Base-by-base conservation (phyloP, 2,329 filamentous ascomycete genomes). In the Periconia sp. region DNA sequence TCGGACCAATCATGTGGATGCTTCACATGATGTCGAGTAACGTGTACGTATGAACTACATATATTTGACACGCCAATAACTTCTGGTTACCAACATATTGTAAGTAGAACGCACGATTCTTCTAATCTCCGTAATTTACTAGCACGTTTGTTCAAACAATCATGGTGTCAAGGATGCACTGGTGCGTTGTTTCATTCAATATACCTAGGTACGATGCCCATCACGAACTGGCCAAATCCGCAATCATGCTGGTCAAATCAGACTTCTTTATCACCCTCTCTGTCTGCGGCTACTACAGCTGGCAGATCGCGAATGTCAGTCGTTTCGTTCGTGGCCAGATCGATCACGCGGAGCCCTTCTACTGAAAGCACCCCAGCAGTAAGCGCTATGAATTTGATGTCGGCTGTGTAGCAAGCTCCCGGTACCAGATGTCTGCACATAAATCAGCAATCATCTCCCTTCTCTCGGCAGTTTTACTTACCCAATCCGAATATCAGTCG, bases 241-340 rank as follows among this genome's bases (percentile, higher is more conserved):
- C 23, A 27, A 27, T 8, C 23, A 27, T 27, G 5, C 8, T 27
- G 23, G 8, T 27, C 3, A 27, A 27, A 27, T 27, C 23, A 27
- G 23, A 27, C 23, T 27, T 27, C 5, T 27, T 37, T 11, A n/a
- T 11, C 33, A n/a, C 33, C 41, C 41, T 47, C 51, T 40, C 62
- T 55, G 42, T 64, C 62, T 14, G 65, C 54, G 17, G 69, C 69
- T 35, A 91, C 74, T 62, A 91, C 84, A 43, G 82, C 85, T 0
- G 90, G 90, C 58, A 94, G 69, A 56, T 93, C 88, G 55, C 84
- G 81, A 50, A 92, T 85, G 71, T 93, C 89, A 3, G 90, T 86
- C 66, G 89, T 87, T 74, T 92, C 89, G 65, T 90, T 86, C 33
- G 84, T 89, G 19, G 79, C 83, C 55, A 93, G 69, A 70, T 94